phyloP scores from a whole-genome alignment of 768 basidiomycete genomes.

The Phanerochaete sordida region DNA sequence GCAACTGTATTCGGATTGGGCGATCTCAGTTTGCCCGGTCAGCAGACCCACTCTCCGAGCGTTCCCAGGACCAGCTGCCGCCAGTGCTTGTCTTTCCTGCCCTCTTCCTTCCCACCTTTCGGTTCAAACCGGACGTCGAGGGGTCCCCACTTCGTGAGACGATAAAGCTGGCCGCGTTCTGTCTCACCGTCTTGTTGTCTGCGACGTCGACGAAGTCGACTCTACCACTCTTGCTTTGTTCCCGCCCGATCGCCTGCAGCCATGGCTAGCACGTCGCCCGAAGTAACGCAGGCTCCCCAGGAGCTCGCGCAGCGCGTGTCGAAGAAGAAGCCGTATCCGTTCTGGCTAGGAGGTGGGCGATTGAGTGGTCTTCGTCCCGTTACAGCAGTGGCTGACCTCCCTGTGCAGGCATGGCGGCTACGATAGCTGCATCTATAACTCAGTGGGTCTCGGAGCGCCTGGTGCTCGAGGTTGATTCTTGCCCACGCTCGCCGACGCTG shows the following conservation, averaged over 20 bases:
- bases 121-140: conserved; percentile 3
- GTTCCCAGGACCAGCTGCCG: not conserved
- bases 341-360: conserved; percentile 72
- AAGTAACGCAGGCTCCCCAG: conserved; percentile 3
- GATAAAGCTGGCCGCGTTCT: not conserved
- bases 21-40: not conserved
- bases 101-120: conserved; percentile 3
- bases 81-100: not conserved
- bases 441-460: conserved; percentile 48
- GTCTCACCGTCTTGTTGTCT: not conserved
- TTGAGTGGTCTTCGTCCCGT: not conserved
- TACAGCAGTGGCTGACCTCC: not conserved
- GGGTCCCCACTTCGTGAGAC: not conserved
- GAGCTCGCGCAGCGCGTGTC: not conserved
- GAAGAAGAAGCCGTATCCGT: conserved; percentile 76
- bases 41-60: not conserved
- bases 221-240: not conserved
- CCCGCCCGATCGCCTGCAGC: not conserved
- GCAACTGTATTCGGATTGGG: not conserved
- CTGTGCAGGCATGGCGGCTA: conserved; percentile 64
- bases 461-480: not conserved
- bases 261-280: not conserved
- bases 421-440: conserved; percentile 85
- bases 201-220: not conserved
- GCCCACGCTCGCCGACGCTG: not conserved